A percentile compares a stretch with the other conserved stretches of the same genome.
These are phyloP conservation scores for Ceratobasidium sp. DNA, from an alignment of 1,284 basidiomycete genomes.

Conservation along the genomic window DNA sequence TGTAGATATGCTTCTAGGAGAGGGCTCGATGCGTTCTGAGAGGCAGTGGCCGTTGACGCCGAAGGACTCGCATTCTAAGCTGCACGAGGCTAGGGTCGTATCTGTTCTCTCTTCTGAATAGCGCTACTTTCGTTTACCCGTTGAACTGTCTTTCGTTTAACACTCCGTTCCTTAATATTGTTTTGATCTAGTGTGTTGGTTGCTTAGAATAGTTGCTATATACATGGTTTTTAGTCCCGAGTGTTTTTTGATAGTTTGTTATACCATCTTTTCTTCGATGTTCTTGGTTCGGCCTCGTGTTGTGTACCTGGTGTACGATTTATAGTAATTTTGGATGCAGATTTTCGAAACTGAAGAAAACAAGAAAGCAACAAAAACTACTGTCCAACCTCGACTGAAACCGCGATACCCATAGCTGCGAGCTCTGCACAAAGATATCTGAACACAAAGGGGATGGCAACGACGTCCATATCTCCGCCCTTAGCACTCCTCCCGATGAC, in stretches of 20 bases:
- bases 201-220: conserved; percentile 7
- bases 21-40: conserved; percentile 32
- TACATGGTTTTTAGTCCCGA: conserved; percentile 10
- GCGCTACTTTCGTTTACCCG: not conserved
- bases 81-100: conserved; percentile 34
- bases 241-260: conserved; percentile 13
- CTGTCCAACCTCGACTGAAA: conserved; percentile 68
- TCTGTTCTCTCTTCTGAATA: conserved; percentile 39
- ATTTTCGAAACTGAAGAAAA: conserved; percentile 9
- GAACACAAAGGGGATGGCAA: conserved; percentile 97
- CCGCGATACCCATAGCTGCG: conserved; percentile 87
- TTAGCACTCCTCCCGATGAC: conserved; percentile 70
- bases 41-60: conserved; percentile 34
- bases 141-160: conserved; percentile 31
- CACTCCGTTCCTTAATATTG: not conserved
- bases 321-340: conserved; percentile 34
- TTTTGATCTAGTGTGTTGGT: conserved; percentile 13
- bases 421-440: conserved; percentile 88
- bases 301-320: conserved; percentile 42
- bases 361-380: conserved; percentile 9
- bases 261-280: conserved; percentile 5
- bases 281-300: not conserved
- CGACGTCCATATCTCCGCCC: conserved; percentile 88
- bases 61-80: conserved; percentile 17
- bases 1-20: conserved; percentile 51